A percentile compares a stretch with the other conserved stretches of the same genome.
Evolutionary conservation across 1,284 basidiomycete species (phyloP).

Genomic region (Xerocomus cyaneibrunnescens): DNA sequence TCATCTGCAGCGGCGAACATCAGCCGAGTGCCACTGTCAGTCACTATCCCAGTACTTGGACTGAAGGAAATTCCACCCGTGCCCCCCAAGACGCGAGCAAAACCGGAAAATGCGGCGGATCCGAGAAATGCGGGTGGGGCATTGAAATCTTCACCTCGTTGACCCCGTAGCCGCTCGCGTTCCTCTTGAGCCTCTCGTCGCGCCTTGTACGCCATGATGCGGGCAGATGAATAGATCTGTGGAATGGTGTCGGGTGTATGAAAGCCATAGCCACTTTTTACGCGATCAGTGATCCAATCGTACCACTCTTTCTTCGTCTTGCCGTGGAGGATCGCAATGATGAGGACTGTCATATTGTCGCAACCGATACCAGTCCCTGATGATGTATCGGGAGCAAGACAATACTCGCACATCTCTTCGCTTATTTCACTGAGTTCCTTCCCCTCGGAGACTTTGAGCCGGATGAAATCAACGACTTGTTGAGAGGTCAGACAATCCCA

Average conservation of each 20-base stretch:
- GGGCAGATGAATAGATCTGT: conserved; percentile 63
- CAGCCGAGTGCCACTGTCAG: conserved; percentile 44
- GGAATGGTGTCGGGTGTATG: conserved; percentile 68
- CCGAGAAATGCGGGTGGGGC: conserved; percentile 26
- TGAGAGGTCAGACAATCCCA: conserved; percentile 98
- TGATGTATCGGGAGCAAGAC: conserved; percentile 91
- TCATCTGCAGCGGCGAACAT: conserved; percentile 61
- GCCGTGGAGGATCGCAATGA: conserved; percentile 87
- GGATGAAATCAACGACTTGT: conserved; percentile 89
- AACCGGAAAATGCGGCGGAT: conserved; percentile 37
- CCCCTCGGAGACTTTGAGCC: conserved; percentile 80
- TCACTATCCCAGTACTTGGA: conserved; percentile 49
- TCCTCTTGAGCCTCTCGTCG: conserved; percentile 54
- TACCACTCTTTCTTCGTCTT: conserved; percentile 93
- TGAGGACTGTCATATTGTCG: conserved; percentile 98
- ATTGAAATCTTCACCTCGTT: conserved; percentile 32
- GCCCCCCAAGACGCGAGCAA: conserved; percentile 48
- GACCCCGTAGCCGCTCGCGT: conserved; percentile 52
- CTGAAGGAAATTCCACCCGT: conserved; percentile 59
- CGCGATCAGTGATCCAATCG: conserved; percentile 85
- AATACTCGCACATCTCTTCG: conserved; percentile 91
- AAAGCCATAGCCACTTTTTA: conserved; percentile 73
- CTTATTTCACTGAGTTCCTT: conserved; percentile 81
- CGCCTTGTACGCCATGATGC: conserved; percentile 58
- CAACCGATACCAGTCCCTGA: conserved; percentile 93